Evolutionary conservation across 2,329 filamentous ascomycete genomes (phyloP).

Genomic region (Coleophoma crateriformis): DNA sequence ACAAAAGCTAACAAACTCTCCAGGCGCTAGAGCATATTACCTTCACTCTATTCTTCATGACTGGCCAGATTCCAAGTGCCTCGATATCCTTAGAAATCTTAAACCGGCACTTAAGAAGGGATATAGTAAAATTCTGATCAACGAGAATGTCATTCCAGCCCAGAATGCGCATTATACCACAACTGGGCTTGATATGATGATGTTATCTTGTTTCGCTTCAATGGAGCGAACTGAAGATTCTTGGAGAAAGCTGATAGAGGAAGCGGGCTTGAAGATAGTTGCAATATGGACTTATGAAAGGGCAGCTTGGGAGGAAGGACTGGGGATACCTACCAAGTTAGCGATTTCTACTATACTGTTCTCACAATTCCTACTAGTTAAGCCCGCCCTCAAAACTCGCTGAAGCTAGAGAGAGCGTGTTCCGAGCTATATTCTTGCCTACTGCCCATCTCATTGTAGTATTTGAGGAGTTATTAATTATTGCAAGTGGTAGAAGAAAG

Average conservation of each 20-base stretch:
- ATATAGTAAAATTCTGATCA: constrained; percentile 7
- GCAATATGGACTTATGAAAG: constrained; percentile 4
- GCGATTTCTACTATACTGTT: too few relatives aligned
- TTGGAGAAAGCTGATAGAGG: constrained; percentile 12
- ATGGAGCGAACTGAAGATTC: constrained; percentile 13
- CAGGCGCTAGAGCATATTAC: constrained; percentile 18
- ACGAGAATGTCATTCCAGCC: constrained; percentile 7
- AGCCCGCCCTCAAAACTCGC: too few relatives aligned
- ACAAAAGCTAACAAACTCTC: background rate
- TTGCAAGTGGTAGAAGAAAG: too few relatives aligned
- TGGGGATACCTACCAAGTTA: too few relatives aligned
- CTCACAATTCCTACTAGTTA: too few relatives aligned
- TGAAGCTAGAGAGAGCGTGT: too few relatives aligned
- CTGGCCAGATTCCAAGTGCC: constrained; percentile 21
- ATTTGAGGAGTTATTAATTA: too few relatives aligned
- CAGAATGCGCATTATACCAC: constrained; percentile 4
- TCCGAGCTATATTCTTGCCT: too few relatives aligned
- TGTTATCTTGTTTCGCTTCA: constrained; percentile 14
- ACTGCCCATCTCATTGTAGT: too few relatives aligned
- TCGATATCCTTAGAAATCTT: constrained; percentile 17
- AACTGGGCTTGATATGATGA: constrained; percentile 16
- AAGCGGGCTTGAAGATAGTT: constrained; percentile 10
- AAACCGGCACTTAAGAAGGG: constrained; percentile 16
- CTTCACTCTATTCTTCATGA: constrained; percentile 21
- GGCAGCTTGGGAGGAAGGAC: too few relatives aligned